These are phyloP conservation scores for Silene vulgaris DNA, from an alignment of 179 eudicot species.

Conservation along the genomic window DNA sequence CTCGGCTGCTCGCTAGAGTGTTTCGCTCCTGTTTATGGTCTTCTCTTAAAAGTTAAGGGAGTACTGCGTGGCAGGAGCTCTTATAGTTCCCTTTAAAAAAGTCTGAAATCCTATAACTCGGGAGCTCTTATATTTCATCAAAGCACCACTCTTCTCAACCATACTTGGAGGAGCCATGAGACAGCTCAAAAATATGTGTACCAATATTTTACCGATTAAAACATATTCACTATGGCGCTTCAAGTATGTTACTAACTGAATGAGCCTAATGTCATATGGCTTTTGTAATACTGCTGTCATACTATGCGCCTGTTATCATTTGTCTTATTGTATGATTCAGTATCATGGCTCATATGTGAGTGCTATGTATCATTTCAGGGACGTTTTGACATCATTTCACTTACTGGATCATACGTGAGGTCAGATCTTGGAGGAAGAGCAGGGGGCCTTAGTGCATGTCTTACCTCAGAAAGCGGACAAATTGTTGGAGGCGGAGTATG, in stretches of 20 bases:
- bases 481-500: constrained; percentile 76
- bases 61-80: background rate
- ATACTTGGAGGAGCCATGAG: background rate
- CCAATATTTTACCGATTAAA: background rate
- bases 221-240: background rate
- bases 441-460: constrained; percentile 71
- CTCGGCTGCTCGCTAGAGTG: background rate
- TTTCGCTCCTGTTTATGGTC: background rate
- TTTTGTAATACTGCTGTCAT: background rate
- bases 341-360: background rate
- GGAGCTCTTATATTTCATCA: too few species aligned
- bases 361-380: constrained; percentile 40
- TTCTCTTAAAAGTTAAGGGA: background rate
- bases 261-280: background rate
- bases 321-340: background rate
- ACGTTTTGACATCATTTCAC: constrained; percentile 63
- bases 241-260: background rate
- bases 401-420: constrained; percentile 67
- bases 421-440: constrained; percentile 62
- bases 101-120: too few species aligned
- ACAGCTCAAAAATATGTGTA: background rate
- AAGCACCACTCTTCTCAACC: too few species aligned
- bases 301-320: background rate
- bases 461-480: constrained; percentile 53
- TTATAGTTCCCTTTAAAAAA: too few species aligned